Base-by-base conservation (phyloP, 2,329 filamentous ascomycete genomes). In the Zarea fungicola region DNA sequence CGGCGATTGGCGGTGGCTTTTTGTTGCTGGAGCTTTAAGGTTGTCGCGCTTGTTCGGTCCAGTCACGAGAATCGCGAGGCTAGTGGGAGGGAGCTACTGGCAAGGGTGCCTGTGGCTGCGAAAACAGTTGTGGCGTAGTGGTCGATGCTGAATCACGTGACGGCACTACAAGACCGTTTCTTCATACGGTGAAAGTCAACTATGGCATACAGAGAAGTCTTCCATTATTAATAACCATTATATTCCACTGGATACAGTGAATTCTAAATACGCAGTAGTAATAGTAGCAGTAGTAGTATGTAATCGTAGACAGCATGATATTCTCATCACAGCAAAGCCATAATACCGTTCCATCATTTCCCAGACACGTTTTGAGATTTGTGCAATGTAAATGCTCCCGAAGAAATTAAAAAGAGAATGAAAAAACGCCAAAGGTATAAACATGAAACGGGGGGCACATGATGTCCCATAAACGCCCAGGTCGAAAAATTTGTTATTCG, bases 401-500 rank as follows among this genome's bases (percentile, higher is more conserved):
- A 48, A 7, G 42, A 18, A 37, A 28, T 31, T 25, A 19, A 7
- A 47, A 25, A 6, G 10, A 16, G n/a, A n/a, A n/a, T 6, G 16
- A 34, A 26, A 32, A 32, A 48, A 40, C 35, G 26, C 44, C 44
- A 21, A 32, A n/a, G n/a, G 36, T 41, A 48, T 41, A 18, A 41
- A 48, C 44, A 48, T 40, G 28, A 26, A 48, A 41, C 10, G 13
- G 32, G 19, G 19, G 18, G 19, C 3, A 18, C 7, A 16, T 7
- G 2, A n/a, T 46, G 23, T 37, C 34, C 43, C 18, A 23, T n/a
- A 62, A 62, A 55, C 56, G 52, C 60, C 52, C 54, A 58, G 51
- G 49, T 55, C 57, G 54, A 52, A 28, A 3, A 26, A 42, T 22
- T 3, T 19, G 55, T 53, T 43, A 48, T 34, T 47, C 52, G 44